Evolutionary conservation across 768 basidiomycete species (phyloP).

Genomic region (Sistotremastrum suecicum): DNA sequence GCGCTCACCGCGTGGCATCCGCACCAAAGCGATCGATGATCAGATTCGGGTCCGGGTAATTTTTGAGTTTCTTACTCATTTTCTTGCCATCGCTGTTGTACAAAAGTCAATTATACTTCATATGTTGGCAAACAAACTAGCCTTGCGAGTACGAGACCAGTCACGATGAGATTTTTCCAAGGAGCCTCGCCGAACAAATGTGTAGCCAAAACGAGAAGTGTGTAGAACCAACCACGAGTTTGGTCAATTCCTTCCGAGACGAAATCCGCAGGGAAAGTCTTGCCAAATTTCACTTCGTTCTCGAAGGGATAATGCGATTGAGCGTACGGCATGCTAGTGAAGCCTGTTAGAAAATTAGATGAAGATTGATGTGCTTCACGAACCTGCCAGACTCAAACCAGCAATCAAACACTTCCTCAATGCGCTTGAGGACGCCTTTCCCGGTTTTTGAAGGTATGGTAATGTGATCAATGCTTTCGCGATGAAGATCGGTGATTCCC

Average conservation of each 20-base stretch:
- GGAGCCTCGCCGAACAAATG: slow-evolving; percentile 89
- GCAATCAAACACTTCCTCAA: slow-evolving; percentile 99
- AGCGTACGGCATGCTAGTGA: slow-evolving; percentile 88
- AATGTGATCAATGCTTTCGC: slow-evolving; percentile 91
- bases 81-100: slow-evolving; percentile 82
- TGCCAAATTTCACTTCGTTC: slow-evolving; percentile 79
- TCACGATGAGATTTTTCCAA: slow-evolving; percentile 97
- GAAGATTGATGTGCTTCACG: slow-evolving; percentile 9
- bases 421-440: slow-evolving; percentile 70
- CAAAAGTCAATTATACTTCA: not conserved
- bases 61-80: slow-evolving; percentile 96
- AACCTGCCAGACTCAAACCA: slow-evolving; percentile 99
- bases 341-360: not conserved
- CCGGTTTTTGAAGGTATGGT: slow-evolving; percentile 88
- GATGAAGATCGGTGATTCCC: slow-evolving; percentile 80
- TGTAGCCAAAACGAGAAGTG: slow-evolving; percentile 87
- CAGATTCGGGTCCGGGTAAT: slow-evolving; percentile 91
- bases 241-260: slow-evolving; percentile 98
- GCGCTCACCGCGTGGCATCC: slow-evolving; percentile 71
- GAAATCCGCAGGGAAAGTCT: slow-evolving; percentile 87
- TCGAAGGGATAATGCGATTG: slow-evolving; percentile 98
- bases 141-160: slow-evolving; percentile 91
- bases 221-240: slow-evolving; percentile 99
- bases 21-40: slow-evolving; percentile 88
- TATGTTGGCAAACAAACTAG: slow-evolving; percentile 24